Conservation (phyloP, 495 filamentous ascomycete genomes). For the Penicillium manginii region DNA sequence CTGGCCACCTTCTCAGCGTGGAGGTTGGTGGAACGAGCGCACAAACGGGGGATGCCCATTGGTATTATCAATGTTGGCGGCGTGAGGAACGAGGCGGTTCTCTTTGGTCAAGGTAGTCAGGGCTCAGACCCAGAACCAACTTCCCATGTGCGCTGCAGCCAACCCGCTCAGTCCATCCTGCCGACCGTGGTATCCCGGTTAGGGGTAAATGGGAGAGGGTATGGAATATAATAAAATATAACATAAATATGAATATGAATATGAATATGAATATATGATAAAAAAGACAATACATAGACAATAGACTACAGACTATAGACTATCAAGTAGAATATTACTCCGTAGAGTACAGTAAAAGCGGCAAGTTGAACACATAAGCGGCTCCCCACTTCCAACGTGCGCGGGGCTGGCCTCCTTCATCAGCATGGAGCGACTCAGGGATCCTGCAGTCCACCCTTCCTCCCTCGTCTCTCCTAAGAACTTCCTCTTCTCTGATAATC, state of each 20-base stretch:
- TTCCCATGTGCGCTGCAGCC: conserved; percentile 42
- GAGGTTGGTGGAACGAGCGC: conserved; percentile 82
- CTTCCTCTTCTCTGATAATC: conserved; percentile 37
- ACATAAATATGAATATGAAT: not conserved
- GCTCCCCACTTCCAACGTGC: conserved; percentile 16
- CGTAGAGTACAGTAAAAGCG: too few relatives aligned
- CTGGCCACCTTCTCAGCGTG: conserved; percentile 95
- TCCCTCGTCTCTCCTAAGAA: conserved; percentile 46
- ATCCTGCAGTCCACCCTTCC: conserved; percentile 30
- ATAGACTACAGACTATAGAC: too few relatives aligned
- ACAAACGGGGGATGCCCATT: conserved; percentile 80
- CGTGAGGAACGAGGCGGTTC: conserved; percentile 73
- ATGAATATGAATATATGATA: not conserved
- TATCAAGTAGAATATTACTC: too few relatives aligned
- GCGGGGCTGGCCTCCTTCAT: conserved; percentile 33
- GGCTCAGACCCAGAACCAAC: conserved; percentile 19
- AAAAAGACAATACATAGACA: not conserved
- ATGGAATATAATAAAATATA: not conserved
- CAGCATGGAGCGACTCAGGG: conserved; percentile 32
- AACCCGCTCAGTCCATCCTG: conserved; percentile 41
- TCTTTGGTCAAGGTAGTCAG: conserved; percentile 58
- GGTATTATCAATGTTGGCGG: conserved; percentile 84
- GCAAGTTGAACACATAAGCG: conserved; percentile 25
- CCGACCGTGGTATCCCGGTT: conserved; percentile 33
- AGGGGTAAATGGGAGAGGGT: not conserved